Evolutionary conservation across 805 yeast species (phyloP), one percentile per base, ranked within the genome.

Genomic region (Pichia manshurica): DNA sequence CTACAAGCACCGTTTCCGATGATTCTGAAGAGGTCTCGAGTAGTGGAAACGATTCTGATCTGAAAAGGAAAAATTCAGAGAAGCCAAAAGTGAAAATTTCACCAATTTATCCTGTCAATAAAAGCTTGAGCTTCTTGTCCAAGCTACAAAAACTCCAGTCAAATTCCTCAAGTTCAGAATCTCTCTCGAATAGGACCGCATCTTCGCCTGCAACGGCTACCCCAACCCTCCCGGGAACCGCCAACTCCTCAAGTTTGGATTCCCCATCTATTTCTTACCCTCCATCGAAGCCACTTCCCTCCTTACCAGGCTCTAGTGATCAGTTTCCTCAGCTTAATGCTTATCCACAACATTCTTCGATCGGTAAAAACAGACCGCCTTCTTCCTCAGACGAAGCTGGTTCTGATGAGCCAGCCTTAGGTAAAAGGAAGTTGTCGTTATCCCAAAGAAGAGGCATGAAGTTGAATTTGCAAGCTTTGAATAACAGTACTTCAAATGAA

Each of bases 401-500:
- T 8, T n/a, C 8, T 9, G 12, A 8, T 33, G 17, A n/a, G 20
- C 16, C 16, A 33, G 12, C 17, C 8, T n/a, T n/a, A 33, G 17
- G 20, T n/a, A 33, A 4, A 43, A 63, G 29, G 67, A 73, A 70
- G 53, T 65, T 75, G 0, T 70, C 81, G 1, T 63, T 77, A 29
- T 74, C 81, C 3, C 78, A 76, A 53, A 65, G 82, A 57, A 60
- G 82, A 56, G 81, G 81, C 4, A 68, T 77, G 77, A 76, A 75
- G 48, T 56, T 77, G 42, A 71, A 73, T 55, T 64, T 77, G 19
- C 44, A 48, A 32, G 29, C 56, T 2, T 28, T 61, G 7, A 39
- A 15, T 32, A 21, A 10, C 8, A 17, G 52, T 19, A 16, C 49
- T 17, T 54, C 28, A 33, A 33, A 49, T 6, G 12, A 50, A 8